Conservation (phyloP, 75 land plant species). For the Isoetes taiwanensis region DNA sequence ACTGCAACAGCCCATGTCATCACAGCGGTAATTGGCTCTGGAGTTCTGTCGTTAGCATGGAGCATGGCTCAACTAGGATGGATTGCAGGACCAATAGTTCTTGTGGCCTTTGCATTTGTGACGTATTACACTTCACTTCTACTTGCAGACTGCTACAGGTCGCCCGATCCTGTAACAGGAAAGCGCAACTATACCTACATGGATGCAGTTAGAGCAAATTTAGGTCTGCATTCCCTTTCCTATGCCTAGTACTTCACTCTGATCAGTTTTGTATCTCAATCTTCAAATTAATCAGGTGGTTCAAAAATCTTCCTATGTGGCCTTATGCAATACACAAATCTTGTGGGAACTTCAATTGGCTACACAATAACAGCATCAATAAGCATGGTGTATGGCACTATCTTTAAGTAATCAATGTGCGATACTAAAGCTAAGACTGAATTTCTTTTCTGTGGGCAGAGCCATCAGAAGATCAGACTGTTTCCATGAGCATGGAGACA, state of each 20-base stretch:
- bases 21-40: constrained; percentile 70
- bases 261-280: neutral
- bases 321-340: constrained; percentile 12
- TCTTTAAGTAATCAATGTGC: neutral
- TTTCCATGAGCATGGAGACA: constrained; percentile 10
- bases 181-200: constrained; percentile 65
- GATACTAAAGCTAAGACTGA: neutral
- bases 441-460: neutral
- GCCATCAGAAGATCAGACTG: constrained; percentile 12
- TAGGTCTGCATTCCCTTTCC: constrained; percentile 16
- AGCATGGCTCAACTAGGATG: constrained; percentile 71
- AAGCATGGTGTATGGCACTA: constrained; percentile 17
- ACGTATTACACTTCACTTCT: constrained; percentile 47
- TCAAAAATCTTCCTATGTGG: constrained; percentile 6
- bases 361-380: constrained; percentile 24
- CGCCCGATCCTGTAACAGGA: constrained; percentile 47
- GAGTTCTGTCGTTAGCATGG: constrained; percentile 79
- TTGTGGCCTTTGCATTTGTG: constrained; percentile 42
- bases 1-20: constrained; percentile 75
- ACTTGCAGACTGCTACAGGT: constrained; percentile 58
- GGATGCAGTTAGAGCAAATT: constrained; percentile 46
- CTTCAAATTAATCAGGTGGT: neutral
- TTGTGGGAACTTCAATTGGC: constrained; percentile 13
- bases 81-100: constrained; percentile 53
- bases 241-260: neutral